These are phyloP conservation scores for Penicillium sp. DNA, from an alignment of 2,329 filamentous ascomycete species.

Conservation along the genomic window DNA sequence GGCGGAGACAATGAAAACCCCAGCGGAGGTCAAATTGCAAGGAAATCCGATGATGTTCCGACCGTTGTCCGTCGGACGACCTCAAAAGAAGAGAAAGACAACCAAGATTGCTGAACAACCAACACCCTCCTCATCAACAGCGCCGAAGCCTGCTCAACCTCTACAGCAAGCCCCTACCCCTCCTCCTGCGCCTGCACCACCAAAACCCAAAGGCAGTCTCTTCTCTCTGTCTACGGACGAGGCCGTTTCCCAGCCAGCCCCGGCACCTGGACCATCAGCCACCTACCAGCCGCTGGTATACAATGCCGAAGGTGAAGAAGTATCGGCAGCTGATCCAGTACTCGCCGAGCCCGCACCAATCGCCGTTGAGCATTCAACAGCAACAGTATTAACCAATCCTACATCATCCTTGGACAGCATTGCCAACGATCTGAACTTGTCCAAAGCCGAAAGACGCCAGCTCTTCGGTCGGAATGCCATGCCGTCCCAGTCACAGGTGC, in stretches of 20 bases:
- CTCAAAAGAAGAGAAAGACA: conserved; percentile 67
- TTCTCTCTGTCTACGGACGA: conserved; percentile 43
- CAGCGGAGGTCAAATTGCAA: conserved; percentile 52
- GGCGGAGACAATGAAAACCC: conserved; percentile 15
- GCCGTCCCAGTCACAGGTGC: conserved; percentile 61
- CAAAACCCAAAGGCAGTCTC: conserved; percentile 47
- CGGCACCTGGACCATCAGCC: conserved; percentile 19
- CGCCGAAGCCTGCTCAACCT: conserved; percentile 19
- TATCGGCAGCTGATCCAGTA: conserved; percentile 20
- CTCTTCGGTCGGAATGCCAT: conserved; percentile 70
- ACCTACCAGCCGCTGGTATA: conserved; percentile 46
- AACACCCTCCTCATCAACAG: conserved; percentile 14
- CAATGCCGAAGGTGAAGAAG: conserved; percentile 28
- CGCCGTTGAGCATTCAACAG: conserved; percentile 4
- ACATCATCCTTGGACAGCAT: conserved; percentile 61
- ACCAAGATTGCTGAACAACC: conserved; percentile 30
- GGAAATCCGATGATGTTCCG: conserved; percentile 86
- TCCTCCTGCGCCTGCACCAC: conserved; percentile 23
- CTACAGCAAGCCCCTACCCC: conserved; percentile 4
- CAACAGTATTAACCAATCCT: conserved; percentile 11
- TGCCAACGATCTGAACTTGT: conserved; percentile 75
- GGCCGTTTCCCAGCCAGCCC: conserved; percentile 12
- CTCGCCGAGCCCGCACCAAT: conserved; percentile 9
- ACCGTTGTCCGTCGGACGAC: conserved; percentile 79
- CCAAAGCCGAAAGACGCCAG: conserved; percentile 72